These are phyloP conservation scores for Fusarium longipes DNA, from an alignment of 2,329 filamentous ascomycete species.

Conservation along the genomic window DNA sequence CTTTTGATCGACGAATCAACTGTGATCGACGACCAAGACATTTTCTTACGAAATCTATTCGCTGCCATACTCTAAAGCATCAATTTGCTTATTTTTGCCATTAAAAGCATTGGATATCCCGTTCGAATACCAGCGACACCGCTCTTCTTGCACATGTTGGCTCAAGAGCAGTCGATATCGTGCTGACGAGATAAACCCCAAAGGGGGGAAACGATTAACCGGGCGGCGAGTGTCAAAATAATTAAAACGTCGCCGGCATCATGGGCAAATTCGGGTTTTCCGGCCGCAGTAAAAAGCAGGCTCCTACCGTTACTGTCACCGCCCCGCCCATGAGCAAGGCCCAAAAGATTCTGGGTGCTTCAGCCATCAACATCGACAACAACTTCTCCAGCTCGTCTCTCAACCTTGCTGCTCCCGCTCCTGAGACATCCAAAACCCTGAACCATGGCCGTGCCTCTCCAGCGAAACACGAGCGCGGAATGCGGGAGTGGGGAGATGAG, in stretches of 20 bases:
- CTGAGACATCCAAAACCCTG: slow-evolving; percentile 23
- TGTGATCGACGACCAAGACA: slow-evolving; percentile 6
- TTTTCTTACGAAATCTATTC: slow-evolving; percentile 1
- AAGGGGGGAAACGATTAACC: slow-evolving; percentile 25
- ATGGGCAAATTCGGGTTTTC: slow-evolving; percentile 48
- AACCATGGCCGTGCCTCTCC: slow-evolving; percentile 25
- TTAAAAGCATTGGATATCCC: slow-evolving; percentile 2
- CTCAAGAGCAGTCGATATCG: slow-evolving; percentile 31
- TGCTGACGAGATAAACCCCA: slow-evolving; percentile 39
- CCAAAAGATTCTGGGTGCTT: slow-evolving; percentile 45
- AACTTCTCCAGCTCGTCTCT: slow-evolving; percentile 41
- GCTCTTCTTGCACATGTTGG: slow-evolving; percentile 40
- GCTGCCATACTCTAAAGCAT: background rate
- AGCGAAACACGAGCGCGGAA: slow-evolving; percentile 22
- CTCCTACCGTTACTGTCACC: slow-evolving; percentile 44
- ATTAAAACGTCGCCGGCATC: slow-evolving; percentile 11
- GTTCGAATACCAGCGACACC: slow-evolving; percentile 12
- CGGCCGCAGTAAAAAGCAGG: slow-evolving; percentile 47
- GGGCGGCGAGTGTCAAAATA: slow-evolving; percentile 18
- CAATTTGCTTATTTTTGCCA: background rate
- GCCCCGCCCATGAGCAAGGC: slow-evolving; percentile 45
- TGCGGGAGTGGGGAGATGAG: slow-evolving; percentile 44
- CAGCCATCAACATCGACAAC: slow-evolving; percentile 43
- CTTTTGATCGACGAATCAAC: slow-evolving; percentile 4
- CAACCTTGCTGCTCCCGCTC: slow-evolving; percentile 28